Base-by-base conservation (phyloP, 2,329 filamentous ascomycete genomes). In the Trichophyton benhamiae region DNA sequence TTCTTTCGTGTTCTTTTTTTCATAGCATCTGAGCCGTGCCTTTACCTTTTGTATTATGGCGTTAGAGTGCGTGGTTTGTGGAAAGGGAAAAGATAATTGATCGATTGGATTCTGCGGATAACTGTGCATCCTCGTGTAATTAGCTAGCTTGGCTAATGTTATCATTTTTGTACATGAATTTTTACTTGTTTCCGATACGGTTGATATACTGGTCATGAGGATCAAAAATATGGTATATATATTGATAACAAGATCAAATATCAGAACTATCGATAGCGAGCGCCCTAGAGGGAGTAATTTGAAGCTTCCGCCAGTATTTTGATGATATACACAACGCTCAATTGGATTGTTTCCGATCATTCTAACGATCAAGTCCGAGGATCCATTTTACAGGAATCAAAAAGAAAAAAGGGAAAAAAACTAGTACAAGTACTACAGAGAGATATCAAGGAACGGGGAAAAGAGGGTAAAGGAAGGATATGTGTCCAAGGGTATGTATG, bases 281-380 rank as follows among this genome's bases (percentile, higher is more conserved):
- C 15, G 41, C 41, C 41, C 41, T n/a, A 44, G 41, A 44, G 20
- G 44, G 22, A 53, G 27, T 30, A n/a, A 53, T 53, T 27, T 25
- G 27, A 53, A 17, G n/a, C 25, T 53, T 30, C 22, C 22, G 4
- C 27, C 22, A 30, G 49, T 33, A 53, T 15, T 53, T 53, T 25
- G 17, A 53, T 30, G 49, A 53, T 53, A 53, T 53, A 53, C 49
- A 53, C 49, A 53, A 53, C 49, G 49, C 49, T 53, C 49, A 17
- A 22, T 17, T 53, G 49, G 49, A 53, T 53, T 53, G 49, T 15
- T 30, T 53, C 22, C 20, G 49, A 53, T 25, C 25, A 53, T 25
- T 53, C 49, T 53, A 53, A 53, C 49, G 49, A 30, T 8, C 49
- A 48, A 48, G 20, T 48, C 49, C 58, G 48, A 41, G n/a, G n/a